These are phyloP conservation scores for Macrophomina phaseolina DNA, from an alignment of 2,329 filamentous ascomycete species.

Conservation along the genomic window DNA sequence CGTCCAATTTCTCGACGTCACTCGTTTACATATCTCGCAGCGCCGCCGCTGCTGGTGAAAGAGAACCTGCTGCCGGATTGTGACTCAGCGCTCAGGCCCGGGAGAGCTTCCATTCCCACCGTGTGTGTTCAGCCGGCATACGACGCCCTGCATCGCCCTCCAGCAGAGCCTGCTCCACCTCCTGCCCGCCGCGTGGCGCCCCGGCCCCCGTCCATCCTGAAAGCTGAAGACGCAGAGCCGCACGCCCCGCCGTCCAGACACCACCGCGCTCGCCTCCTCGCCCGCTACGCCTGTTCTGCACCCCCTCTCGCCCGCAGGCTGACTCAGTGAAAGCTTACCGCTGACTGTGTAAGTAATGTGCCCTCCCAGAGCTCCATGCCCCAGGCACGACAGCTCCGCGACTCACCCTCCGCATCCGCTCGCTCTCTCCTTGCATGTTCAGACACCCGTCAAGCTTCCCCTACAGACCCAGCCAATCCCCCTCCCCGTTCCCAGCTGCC, in stretches of 20 bases:
- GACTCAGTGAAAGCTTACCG: constrained; percentile 28
- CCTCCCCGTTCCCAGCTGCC: constrained; percentile 21
- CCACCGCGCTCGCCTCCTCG: background rate
- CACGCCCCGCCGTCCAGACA: constrained; percentile 1
- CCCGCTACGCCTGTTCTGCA: constrained; percentile 19
- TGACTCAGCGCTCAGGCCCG: constrained; percentile 46
- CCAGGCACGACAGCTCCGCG: constrained; percentile 22
- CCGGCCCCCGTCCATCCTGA: constrained; percentile 14
- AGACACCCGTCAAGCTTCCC: constrained; percentile 27
- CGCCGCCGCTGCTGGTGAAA: background rate
- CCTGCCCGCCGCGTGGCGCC: constrained; percentile 21
- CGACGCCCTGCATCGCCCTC: constrained; percentile 6
- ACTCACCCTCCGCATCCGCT: constrained; percentile 28
- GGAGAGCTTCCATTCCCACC: background rate
- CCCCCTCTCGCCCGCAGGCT: constrained; percentile 18
- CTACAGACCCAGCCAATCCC: constrained; percentile 28
- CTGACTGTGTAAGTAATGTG: constrained; percentile 28
- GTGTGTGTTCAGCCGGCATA: constrained; percentile 1
- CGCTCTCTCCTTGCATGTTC: constrained; percentile 26
- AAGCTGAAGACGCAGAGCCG: constrained; percentile 27
- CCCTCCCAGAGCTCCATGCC: constrained; percentile 15
- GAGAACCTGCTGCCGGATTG: constrained; percentile 33
- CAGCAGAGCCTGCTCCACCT: background rate
- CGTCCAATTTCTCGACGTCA: constrained; percentile 10
- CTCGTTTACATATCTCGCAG: constrained; percentile 21